Percentiles rank a stretch among this genome's conserved stretches.
phyloP scores from a whole-genome alignment of 2,329 filamentous ascomycete species.

The Paraphoma sp. region DNA sequence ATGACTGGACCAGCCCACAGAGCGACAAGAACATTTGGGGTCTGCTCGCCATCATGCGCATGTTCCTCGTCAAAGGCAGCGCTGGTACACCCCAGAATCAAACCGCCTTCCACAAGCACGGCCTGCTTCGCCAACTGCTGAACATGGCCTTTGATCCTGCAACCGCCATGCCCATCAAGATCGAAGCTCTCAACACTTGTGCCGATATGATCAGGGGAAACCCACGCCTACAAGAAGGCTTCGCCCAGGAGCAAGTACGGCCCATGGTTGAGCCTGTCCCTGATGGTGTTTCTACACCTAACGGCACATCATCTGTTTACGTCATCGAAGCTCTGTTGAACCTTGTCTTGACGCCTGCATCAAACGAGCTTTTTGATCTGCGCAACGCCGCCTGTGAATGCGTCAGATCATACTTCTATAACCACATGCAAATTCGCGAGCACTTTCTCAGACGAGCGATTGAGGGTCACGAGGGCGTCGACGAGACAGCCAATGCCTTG shows the following conservation, averaged over 20 bases:
- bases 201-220: conserved; percentile 89
- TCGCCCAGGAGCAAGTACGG: conserved; percentile 83
- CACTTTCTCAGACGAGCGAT: conserved; percentile 91
- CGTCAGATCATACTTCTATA: conserved; percentile 88
- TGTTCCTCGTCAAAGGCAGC: conserved; percentile 85
- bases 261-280: conserved; percentile 59
- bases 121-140: conserved; percentile 78
- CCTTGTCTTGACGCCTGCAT: conserved; percentile 73
- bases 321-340: conserved; percentile 94
- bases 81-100: conserved; percentile 84
- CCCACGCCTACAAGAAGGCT: conserved; percentile 79
- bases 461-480: conserved; percentile 79
- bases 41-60: conserved; percentile 80
- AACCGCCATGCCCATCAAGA: conserved; percentile 78
- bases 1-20: conserved; percentile 77
- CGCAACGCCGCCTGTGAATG: conserved; percentile 87
- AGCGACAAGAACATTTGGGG: conserved; percentile 92
- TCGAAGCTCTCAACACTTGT: conserved; percentile 84
- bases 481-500: conserved; percentile 87
- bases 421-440: conserved; percentile 78
- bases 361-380: conserved; percentile 75
- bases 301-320: conserved; percentile 71
- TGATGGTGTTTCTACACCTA: conserved; percentile 52
- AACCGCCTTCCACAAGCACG: conserved; percentile 81
- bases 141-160: conserved; percentile 79